Evolutionary conservation across 1,139 yeast genomes (phyloP), one percentile per base, ranked within the genome.

Genomic region (Taphrina deformans): DNA sequence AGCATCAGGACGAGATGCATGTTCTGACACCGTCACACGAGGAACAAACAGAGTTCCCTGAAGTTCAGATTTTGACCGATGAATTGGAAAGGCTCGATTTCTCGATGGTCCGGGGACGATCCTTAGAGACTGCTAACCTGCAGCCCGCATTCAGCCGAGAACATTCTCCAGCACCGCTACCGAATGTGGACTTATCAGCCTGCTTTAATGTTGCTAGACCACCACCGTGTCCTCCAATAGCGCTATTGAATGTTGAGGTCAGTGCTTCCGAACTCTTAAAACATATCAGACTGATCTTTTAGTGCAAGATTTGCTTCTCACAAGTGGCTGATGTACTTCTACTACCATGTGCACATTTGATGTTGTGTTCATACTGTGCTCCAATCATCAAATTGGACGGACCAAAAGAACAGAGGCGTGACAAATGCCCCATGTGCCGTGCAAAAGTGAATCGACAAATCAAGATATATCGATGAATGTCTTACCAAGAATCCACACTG

Each of bases 261-360:
- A n/a, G 35, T 21, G 24, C 18, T 1, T 16, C 21, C 2, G 3
- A 14, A 27, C 12, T 26, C 10, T 6, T 14, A 18, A 24, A 18
- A 9, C 9, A 16, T 3, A 10, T 23, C 53, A 10, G 53, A 26
- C 53, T 38, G 7, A 38, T 38, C 2, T 14, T 31, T 23, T 38
- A 53, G 58, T 53, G 58, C 35, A 53, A 53, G 48, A 53, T 53
- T 7, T 53, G 58, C 58, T 53, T 38, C 24, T 3, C 58, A n/a
- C 58, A 53, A 21, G 33, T 53, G 14, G 58, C 58, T 7, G 58
- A 53, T n/a, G 27, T 53, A 18, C 33, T 53, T 1, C 33, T 53
- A 10, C 16, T 53, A 24, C 58, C 58, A 23, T 53, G 58, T 40
- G 58, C 58, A 10, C 58, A 53, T 38, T 18, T 53, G 23, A 38